Base-by-base conservation (phyloP, 345 rosid genomes). In the Corchorus olitorius region DNA sequence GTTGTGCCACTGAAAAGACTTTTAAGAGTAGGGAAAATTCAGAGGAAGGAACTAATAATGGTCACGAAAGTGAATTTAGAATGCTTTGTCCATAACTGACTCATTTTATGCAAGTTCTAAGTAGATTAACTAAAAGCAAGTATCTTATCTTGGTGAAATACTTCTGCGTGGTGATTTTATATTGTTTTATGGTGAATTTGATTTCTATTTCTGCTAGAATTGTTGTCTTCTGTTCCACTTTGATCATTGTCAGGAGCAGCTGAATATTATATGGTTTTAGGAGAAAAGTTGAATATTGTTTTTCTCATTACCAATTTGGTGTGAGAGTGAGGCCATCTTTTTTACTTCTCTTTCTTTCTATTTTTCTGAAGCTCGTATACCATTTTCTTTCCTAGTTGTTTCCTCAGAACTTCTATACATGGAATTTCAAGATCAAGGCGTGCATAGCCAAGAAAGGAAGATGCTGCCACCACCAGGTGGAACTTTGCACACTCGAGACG, bases 401-500 rank as follows among this genome's bases (percentile, higher is more conserved):
- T 27, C 17, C 43, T 19, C 41, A 50, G 7, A 59, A 39, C 63
- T 49, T 70, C 4, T 58, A 14, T 48, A 45, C 9, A 76, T 76
- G 79, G 79, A 76, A 55, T 60, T 48, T n/a, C 61, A 74, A 63
- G 76, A 74, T 43, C 8, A n/a, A 8, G 53, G 6, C 49, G 45
- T 65, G 17, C 50, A 43, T 67, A 37, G 27, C n/a, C 16, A 56
- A 58, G 68, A 60, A 14, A 69, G 58, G 58, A 58, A 19, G 49
- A 70, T 86, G 89, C 87, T 84, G 72, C 87, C 87, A 13, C 87
- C 89, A 63, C 79, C 83, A 13, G 81, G 84, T 52, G 86, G 87
- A 78, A 86, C 87, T 39, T 86, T 86, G 73, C 78, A 84, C 14
- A 86, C 84, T 59, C 84, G 89, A 46, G 89, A 86, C 69, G 87